Base-by-base conservation (phyloP, 495 filamentous ascomycete genomes). In the Penicillium roqueforti region DNA sequence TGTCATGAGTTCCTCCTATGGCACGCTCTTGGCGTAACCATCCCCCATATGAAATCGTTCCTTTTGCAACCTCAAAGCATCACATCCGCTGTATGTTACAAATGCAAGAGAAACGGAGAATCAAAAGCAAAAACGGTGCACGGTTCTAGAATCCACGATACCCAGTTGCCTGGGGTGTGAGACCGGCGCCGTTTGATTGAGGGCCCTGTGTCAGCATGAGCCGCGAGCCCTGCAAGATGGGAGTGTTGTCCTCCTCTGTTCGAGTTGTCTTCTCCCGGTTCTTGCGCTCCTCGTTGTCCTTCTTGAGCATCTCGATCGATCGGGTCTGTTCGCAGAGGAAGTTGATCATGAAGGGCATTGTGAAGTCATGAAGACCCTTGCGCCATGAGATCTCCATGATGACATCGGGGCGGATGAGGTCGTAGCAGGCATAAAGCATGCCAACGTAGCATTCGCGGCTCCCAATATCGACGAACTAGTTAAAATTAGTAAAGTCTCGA, bases 331-430 rank as follows among this genome's bases (percentile, higher is more conserved):
- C 89, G 70, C 83, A 86, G 61, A 97, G 80, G 72, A 91, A 86
- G 77, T 97, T 97, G 80, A 99, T 97, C 91, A 99, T 95, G 78
- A 91, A 99, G 14, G 95, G 95, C 95, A 99, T 97, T 51, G 92
- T 95, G 76, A 95, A 97, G 78, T 99, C 95, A 57, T 86, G 84
- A 32, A 99, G 85, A 48, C 91, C 89, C 69, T 95, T 80, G 61
- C 95, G 92, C 95, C 95, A 99, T 49, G 92, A 96, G 47, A 99
- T 78, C 76, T 99, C 95, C 76, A 99, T 83, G 53, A 97, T 86
- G 38, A 91, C 80, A 59, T 96, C 87, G 11, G 95, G 86, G 16
- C 87, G 88, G 65, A 99, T 92, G 45, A 99, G 84, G 54, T 99
- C 95, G 73, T 99, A 96, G 80, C 95, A 99, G 47, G 95, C 85